Conservation (phyloP, 176 grass and related monocot species). For the Alloteropsis semialata region DNA sequence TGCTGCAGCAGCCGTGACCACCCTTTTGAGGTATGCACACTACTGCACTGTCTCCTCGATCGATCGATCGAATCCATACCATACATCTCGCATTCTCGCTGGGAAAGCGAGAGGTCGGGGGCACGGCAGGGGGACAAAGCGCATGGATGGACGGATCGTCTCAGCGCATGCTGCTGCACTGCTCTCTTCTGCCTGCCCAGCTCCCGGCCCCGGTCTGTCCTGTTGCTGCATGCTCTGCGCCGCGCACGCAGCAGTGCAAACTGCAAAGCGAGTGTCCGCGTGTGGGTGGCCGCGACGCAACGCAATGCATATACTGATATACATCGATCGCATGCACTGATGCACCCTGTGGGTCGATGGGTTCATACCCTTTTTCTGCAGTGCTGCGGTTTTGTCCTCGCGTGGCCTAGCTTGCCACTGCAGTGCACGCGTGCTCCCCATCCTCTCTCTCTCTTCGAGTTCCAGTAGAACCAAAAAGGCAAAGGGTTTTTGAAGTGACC, state of each 20-base stretch:
- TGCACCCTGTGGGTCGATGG: background rate
- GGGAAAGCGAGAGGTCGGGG: background rate
- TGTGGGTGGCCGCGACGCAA: too few species aligned
- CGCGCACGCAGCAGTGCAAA: background rate
- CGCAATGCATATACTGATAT: too few species aligned
- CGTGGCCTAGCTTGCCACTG: background rate
- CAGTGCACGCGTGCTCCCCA: background rate
- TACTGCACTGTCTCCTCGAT: background rate
- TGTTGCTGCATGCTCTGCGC: too few species aligned
- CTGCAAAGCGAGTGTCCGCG: background rate
- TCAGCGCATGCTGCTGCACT: background rate
- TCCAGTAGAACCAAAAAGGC: conserved; percentile 2
- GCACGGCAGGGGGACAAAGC: conserved; percentile 28
- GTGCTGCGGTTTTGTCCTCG: background rate
- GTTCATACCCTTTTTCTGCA: background rate
- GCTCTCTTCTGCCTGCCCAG: too few species aligned
- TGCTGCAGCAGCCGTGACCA: background rate
- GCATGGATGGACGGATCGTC: conserved; percentile 10
- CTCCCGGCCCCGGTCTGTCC: too few species aligned
- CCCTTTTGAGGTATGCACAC: conserved; percentile 27
- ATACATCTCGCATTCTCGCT: background rate
- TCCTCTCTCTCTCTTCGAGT: background rate
- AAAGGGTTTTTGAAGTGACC: background rate
- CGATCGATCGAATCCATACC: background rate
- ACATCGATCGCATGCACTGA: background rate